phyloP scores from a whole-genome alignment of 1,139 yeast genomes.

The Kurtzmaniella natalensis region DNA sequence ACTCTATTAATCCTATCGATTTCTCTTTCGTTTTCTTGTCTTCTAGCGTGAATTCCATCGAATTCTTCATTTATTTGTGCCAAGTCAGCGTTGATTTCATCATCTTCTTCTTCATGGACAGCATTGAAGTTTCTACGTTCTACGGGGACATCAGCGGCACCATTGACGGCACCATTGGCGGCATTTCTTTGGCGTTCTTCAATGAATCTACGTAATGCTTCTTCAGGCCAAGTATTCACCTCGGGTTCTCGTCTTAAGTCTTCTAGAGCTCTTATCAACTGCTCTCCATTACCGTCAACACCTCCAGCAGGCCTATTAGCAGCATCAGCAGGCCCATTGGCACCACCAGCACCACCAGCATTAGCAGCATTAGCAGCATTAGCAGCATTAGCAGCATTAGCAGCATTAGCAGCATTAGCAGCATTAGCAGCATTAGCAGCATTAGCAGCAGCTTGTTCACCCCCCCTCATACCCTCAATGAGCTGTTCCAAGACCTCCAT shows the following conservation, averaged over 20 bases:
- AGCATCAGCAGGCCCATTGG: too few species aligned
- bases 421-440: too few species aligned
- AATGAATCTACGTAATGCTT: conserved; percentile 6
- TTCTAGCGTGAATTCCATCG: too few species aligned
- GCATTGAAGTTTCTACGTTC: too few species aligned
- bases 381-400: too few species aligned
- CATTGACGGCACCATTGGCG: background rate
- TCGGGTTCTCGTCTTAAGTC: conserved; percentile 7
- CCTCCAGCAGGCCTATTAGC: too few species aligned
- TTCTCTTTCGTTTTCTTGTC: too few species aligned
- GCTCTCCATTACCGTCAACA: conserved; percentile 18
- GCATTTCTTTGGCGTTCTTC: conserved; percentile 4
- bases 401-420: too few species aligned
- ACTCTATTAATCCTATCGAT: background rate
- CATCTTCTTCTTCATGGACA: conserved; percentile 1
- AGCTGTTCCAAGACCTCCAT: conserved; percentile 35
- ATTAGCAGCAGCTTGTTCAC: conserved; percentile 13
- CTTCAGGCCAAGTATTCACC: conserved; percentile 5
- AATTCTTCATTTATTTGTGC: too few species aligned
- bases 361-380: conserved; percentile 4
- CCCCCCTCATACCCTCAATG: conserved; percentile 23
- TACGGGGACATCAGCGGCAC: background rate
- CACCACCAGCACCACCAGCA: conserved; percentile 19
- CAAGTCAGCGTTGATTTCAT: background rate
- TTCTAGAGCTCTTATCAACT: conserved; percentile 18